phyloP scores from a whole-genome alignment of 129 eudicot genomes.

The Apium graveolens region DNA sequence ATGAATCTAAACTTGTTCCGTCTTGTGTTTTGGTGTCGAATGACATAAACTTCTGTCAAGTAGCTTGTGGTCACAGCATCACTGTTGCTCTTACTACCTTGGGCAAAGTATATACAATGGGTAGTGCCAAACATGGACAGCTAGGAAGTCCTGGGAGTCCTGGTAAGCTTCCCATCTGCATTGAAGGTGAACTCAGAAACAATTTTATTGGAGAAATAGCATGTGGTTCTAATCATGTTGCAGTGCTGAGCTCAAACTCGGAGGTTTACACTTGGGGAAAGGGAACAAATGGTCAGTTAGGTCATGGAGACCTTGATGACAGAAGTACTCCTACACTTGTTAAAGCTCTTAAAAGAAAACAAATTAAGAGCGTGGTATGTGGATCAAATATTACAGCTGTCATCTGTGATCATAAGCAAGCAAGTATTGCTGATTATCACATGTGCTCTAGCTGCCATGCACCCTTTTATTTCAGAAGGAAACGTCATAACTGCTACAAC shows the following conservation, averaged over 20 bases:
- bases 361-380: slow-evolving; percentile 45
- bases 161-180: slow-evolving; percentile 35
- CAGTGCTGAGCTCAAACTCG: slow-evolving; percentile 42
- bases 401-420: slow-evolving; percentile 44
- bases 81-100: slow-evolving; percentile 55
- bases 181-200: slow-evolving; percentile 43
- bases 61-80: slow-evolving; percentile 62
- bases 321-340: slow-evolving; percentile 49
- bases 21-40: slow-evolving; percentile 23
- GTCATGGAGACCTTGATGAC: slow-evolving; percentile 57
- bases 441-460: slow-evolving; percentile 50
- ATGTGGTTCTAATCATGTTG: slow-evolving; percentile 73
- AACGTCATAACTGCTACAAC: slow-evolving; percentile 64
- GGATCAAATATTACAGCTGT: slow-evolving; percentile 62
- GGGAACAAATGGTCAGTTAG: slow-evolving; percentile 64
- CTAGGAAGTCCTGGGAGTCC: slow-evolving; percentile 33
- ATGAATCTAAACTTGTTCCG: slow-evolving; percentile 39
- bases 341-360: slow-evolving; percentile 45
- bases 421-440: slow-evolving; percentile 33
- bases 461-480: slow-evolving; percentile 46
- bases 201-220: slow-evolving; percentile 48
- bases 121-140: slow-evolving; percentile 46
- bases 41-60: slow-evolving; percentile 42
- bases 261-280: slow-evolving; percentile 81
- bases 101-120: slow-evolving; percentile 68